Evolutionary conservation across 306 rosid species (phyloP), one percentile per base, ranked within the genome.

Genomic region (Abrus precatorius): DNA sequence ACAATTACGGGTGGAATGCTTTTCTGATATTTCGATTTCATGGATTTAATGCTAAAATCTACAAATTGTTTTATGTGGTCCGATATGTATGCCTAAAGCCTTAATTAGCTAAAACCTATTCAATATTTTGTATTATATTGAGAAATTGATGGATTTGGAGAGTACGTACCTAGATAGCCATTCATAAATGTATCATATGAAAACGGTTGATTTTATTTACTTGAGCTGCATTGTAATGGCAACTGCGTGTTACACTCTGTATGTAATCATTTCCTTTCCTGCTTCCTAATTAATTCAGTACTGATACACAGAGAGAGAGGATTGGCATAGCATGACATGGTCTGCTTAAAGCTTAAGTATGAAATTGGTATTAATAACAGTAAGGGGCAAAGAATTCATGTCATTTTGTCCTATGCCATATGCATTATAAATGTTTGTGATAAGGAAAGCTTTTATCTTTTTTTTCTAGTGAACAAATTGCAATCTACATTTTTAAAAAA

Each of bases 1-100:
- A 76, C 55, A 81, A 57, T 20, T 34, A 44, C 75, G 43, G 14
- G 6, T 6, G 9, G 33, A 41, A 60, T 76, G 44, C 40, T 60
- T 27, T 28, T 81, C 7, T 57, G 75, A 71, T 65, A 60, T 71
- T 71, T 81, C 85, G 64, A 49, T 80, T 64, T 77, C 76, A 76
- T 55, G 62, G 55, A 72, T 72, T 64, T 71, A 67, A 70, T 57
- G 53, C 29, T 4, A 56, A n/a, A 12, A 70, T 80, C 57, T 34
- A 66, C 56, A 66, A 47, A 41, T 75, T 68, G 73, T 74, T 79
- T 62, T 49, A 61, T 73, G 66, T 36, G 80, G 50, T 10, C 41
- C 12, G 7, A 29, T 47, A 52, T 41, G 65, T 12, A 69, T 78
- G 59, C 56, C 59, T 75, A 57, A 74, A 61, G 9, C 67, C 72